Base-by-base conservation (phyloP, 257 asterid genomes). In the Ligustrum vulgare region DNA sequence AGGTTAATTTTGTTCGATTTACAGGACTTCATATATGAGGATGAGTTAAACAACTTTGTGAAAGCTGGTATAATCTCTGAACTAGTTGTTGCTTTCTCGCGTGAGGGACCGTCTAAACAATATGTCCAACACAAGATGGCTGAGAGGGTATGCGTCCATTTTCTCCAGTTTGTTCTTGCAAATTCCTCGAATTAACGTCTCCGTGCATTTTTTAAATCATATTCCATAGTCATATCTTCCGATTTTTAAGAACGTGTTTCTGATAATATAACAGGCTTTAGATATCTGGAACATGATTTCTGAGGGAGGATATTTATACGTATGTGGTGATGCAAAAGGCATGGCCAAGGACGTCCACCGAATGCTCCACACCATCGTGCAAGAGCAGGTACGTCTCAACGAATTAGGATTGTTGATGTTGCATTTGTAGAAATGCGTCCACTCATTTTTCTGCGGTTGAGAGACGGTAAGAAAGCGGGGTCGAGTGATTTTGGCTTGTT, bases 291-390 rank as follows among this genome's bases (percentile, higher is more conserved):
- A 81, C 78, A 76, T 91, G 83, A 91, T 92, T 71, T 89, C 93
- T 0, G 86, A 82, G 69, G 98, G 96, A 68, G 98, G 90, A 16
- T 91, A 88, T 37, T 63, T 94, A 0, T 94, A 94, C 16, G 99
- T 92, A 18, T 94, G 99, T 39, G 98, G 99, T 72, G 98, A 94
- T 85, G 99, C 99, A 73, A 94, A 94, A 83, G 97, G 99, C 82
- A 94, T 94, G 99, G 99, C 99, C n/a, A 88, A 91, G 70, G 99
- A 94, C 56, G 99, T 94, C 37, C 97, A 92, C 80, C 88, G 98
- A 68, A 92, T 91, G 72, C 99, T 94, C 77, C 99, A 94, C 82
- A 85, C 96, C 68, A 91, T 94, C 49, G 86, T 80, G n/a, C 92
- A 85, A 86, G 94, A 91, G 56, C 96, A 94, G 99, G 99, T 94